These are phyloP conservation scores for Atkinsonella texensis DNA, from an alignment of 2,329 filamentous ascomycete species.

Conservation along the genomic window DNA sequence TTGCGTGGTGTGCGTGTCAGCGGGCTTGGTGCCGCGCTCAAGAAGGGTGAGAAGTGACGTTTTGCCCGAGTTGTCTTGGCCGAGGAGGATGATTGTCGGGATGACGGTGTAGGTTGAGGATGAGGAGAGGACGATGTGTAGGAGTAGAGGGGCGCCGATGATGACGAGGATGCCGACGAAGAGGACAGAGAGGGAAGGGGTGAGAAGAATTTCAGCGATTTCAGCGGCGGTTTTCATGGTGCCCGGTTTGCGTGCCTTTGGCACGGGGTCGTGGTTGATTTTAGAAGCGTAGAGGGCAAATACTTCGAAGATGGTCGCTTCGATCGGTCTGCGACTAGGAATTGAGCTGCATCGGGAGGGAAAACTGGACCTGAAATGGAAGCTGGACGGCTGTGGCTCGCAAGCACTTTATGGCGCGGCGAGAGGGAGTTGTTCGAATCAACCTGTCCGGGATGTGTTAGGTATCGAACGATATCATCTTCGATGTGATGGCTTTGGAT, in stretches of 20 bases:
- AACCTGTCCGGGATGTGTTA: too few relatives aligned
- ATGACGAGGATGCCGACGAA: conserved; percentile 58
- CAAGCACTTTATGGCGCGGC: too few relatives aligned
- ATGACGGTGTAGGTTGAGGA: conserved; percentile 51
- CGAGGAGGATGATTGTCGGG: conserved; percentile 69
- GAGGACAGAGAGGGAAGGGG: conserved; percentile 50
- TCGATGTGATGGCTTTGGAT: too few relatives aligned
- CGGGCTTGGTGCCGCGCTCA: conserved; percentile 37
- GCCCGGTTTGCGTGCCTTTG: background rate
- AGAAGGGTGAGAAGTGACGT: conserved; percentile 73
- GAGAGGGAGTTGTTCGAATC: too few relatives aligned
- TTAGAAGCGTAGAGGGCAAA: too few relatives aligned
- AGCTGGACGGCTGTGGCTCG: too few relatives aligned
- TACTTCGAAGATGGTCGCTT: too few relatives aligned
- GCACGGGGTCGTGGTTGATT: too few relatives aligned
- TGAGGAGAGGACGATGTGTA: conserved; percentile 65
- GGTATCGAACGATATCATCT: too few relatives aligned
- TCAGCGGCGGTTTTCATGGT: conserved; percentile 26
- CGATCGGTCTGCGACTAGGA: too few relatives aligned
- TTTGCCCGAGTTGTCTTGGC: conserved; percentile 76
- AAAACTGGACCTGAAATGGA: too few relatives aligned
- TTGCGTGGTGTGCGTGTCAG: conserved; percentile 45
- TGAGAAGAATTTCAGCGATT: conserved; percentile 41
- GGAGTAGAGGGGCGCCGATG: conserved; percentile 59
- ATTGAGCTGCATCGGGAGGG: too few relatives aligned